A percentile compares a stretch with the other conserved stretches of the same genome.
Conservation (phyloP, 2,329 filamentous ascomycete species). For the Arachnomyces sp. region DNA sequence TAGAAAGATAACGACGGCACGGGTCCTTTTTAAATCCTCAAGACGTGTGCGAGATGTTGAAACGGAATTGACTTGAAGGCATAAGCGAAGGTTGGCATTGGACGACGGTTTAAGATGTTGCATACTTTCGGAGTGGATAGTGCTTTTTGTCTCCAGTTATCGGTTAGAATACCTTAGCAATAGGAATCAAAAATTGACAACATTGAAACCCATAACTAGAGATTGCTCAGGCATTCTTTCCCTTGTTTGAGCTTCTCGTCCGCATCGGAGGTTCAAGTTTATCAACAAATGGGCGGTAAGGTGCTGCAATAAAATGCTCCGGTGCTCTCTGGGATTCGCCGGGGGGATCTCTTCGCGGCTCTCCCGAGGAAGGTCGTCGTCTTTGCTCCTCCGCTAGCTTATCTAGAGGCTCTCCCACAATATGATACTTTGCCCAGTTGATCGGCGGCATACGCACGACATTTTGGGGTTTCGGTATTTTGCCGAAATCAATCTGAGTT, state of each 20-base stretch:
- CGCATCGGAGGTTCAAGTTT: slow-evolving; percentile 33
- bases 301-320: slow-evolving; percentile 49
- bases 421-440: slow-evolving; percentile 90
- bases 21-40: too few relatives aligned
- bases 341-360: slow-evolving; percentile 30
- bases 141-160: too few relatives aligned
- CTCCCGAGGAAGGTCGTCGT: slow-evolving; percentile 47
- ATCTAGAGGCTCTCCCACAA: slow-evolving; percentile 79
- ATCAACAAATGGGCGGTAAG: slow-evolving; percentile 54
- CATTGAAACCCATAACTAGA: too few relatives aligned
- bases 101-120: too few relatives aligned
- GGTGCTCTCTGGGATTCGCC: slow-evolving; percentile 27
- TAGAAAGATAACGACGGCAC: too few relatives aligned
- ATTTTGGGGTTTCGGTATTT: slow-evolving; percentile 69
- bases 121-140: too few relatives aligned
- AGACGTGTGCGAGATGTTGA: too few relatives aligned
- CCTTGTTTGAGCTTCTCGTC: slow-evolving; percentile 24
- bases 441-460: slow-evolving; percentile 80
- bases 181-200: too few relatives aligned
- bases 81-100: too few relatives aligned
- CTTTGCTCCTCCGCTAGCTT: slow-evolving; percentile 76
- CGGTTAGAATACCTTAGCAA: too few relatives aligned
- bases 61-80: too few relatives aligned
- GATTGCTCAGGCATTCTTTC: slow-evolving; percentile 18
- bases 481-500: slow-evolving; percentile 42